Evolutionary conservation across 176 grass and related monocot species (phyloP), one percentile per base, ranked within the genome.

Genomic region (maize (Zea mays)): DNA sequence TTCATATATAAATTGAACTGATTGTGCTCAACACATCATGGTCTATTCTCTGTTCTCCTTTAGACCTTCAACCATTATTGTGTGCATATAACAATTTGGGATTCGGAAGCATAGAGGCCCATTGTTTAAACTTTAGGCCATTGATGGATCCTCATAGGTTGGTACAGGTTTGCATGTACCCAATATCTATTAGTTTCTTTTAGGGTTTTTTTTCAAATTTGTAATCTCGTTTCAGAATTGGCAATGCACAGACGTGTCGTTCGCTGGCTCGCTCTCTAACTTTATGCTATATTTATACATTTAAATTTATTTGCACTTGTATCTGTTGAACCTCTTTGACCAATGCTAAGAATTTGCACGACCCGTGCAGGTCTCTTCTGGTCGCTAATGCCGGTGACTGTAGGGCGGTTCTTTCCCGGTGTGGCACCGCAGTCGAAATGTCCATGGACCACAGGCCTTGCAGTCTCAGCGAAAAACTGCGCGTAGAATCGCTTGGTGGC

Each of bases 371-470:
- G 81, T 92, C 92, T 39, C 87, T 99, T 58, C 72, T 99, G 12
- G 85, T 99, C 0, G 92, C 92, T 4, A 99, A 99, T 60, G 96
- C 96, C 67, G 96, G 96, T 14, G 96, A 99, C 20, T 99, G 96
- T 48, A 88, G 96, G 55, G 92, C 96, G 17, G 92, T 99, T 57
- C 92, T 99, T 73, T 99, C 92, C 36, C 89, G 81, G n/a, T 69
- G 49, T n/a, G 92, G 92, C 9, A 77, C 64, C 11, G 96, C 90
- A 41, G 52, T 93, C 52, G 89, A 92, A 66, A 99, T 99, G 96
- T 95, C 96, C 12, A 73, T 67, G 63, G 96, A 99, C 42, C 96
- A 99, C 85, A 89, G 83, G 55, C 87, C 96, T 15, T 88, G 83
- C 62, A 90, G 96, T 71, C 66, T 78, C 40, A 81, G 43, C 11